Percentiles rank a stretch among this genome's conserved stretches.
Evolutionary conservation across 306 rosid species (phyloP).

Genomic region (Inga leiocalycina): DNA sequence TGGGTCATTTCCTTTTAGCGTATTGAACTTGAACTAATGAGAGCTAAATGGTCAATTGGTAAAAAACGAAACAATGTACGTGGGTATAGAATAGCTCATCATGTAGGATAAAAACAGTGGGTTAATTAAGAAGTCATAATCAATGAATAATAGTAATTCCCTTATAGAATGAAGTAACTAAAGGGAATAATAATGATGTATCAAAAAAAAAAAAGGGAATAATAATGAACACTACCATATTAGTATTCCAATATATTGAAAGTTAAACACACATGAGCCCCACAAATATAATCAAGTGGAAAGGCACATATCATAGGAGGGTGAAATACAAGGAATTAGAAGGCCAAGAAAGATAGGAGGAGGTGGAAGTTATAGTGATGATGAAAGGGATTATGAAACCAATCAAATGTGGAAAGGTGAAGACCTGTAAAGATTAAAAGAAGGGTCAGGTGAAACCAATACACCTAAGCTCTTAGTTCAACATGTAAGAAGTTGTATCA

Average conservation of each 20-base stretch:
- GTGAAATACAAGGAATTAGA: background rate
- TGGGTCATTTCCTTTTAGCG: background rate
- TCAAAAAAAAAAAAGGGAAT: too few relatives aligned
- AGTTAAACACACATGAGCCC: background rate
- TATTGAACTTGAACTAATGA: background rate
- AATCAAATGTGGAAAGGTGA: constrained; percentile 36
- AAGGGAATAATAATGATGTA: background rate
- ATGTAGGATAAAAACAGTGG: background rate
- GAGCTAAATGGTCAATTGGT: constrained; percentile 27
- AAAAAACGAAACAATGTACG: constrained; percentile 32
- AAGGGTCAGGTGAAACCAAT: too few relatives aligned
- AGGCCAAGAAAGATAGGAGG: background rate
- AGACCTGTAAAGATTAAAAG: too few relatives aligned
- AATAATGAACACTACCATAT: background rate
- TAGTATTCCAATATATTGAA: background rate
- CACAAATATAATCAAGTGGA: background rate
- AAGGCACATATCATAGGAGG: background rate
- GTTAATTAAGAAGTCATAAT: constrained; percentile 4
- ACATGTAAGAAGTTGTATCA: too few relatives aligned
- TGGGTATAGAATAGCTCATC: background rate
- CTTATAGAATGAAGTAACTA: background rate
- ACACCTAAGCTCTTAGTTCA: too few relatives aligned
- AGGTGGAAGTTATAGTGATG: background rate
- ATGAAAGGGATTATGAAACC: constrained; percentile 41
- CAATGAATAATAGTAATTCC: background rate